Base-by-base conservation (phyloP, 441 rosid genomes). In the Euphorbia schlechtendalii region DNA sequence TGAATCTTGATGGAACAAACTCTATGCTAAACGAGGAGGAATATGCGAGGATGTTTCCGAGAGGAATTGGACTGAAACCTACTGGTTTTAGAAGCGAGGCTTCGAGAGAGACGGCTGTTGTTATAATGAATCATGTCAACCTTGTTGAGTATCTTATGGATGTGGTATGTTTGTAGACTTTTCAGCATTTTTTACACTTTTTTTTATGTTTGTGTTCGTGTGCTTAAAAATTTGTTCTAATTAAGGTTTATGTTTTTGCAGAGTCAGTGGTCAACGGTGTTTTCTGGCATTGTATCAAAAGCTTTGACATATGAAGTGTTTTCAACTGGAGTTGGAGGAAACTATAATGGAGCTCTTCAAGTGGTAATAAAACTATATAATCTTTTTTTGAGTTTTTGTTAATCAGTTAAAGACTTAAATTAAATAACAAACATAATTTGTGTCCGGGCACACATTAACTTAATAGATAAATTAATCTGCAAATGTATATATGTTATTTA, bases 71-170 rank as follows among this genome's bases (percentile, higher is more conserved):
- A 17, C 88, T 86, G 0, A 89, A 74, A 69, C 87, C 79, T 2
- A 10, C 66, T 9, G 96, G 96, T 20, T 86, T 77, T 64, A 86
- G 81, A 68, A 78, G 77, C 20, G 99, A 94, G 76, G 98, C 92
- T 15, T 91, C 99, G 0, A 79, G 77, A 63, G 96, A 83, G 69
- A 81, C 87, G 11, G 74, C 80, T 4, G 73, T 85, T 24, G 92
- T 94, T 9, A 78, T 75, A 53, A 87, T 91, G 96, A 80, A 80
- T 72, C 89, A 78, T 76, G 75, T 73, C 32, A 76, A 51, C 72
- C 82, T 94, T 18, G 90, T 90, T 61, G 84, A 82, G 71, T 85
- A 84, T 70, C 87, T 94, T 53, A 89, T 94, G 99, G 87, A 82
- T 66, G 85, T 69, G 88, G 99, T 94, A 80, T 51, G 64, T 38